Base-by-base conservation (phyloP, 805 yeast genomes). In the Dipodascopsis uninucleata region DNA sequence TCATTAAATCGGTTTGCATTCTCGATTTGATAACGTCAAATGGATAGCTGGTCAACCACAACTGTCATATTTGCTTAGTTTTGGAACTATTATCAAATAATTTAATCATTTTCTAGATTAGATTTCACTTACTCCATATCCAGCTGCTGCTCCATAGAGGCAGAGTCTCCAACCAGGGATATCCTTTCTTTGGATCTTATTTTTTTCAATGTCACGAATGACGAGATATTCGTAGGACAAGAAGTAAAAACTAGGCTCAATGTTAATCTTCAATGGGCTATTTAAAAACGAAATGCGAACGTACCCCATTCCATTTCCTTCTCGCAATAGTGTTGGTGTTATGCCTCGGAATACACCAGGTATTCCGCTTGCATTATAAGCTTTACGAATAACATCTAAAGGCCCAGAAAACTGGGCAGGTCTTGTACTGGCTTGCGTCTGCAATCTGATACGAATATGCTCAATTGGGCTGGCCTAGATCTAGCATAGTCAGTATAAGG, bases 131-230 rank as follows among this genome's bases (percentile, higher is more conserved):
- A 53, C 58, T 2, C 87, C 73, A 56, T 88, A 81, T 29, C 99
- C 99, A 1, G 96, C 88, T 24, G 81, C 68, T 4, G 95, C 97
- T 54, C 98, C 98, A 62, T 74, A 90, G 25, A 75, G 47, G 63
- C 97, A 93, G 53, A 90, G 73, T 58, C 82, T 82, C 85, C 85
- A 83, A 36, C 90, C 85, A 7, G 96, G 88, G 25, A 93, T 79
- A 28, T 88, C 87, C n/a, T 66, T 64, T 63, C 98, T 76, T 20
- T 66, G 55, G 8, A 76, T 58, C 5, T 69, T 61, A 41, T 74
- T 67, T 16, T 26, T 18, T 3, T 28, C 32, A 67, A 78, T 73
- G 52, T 84, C 88, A 33, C 72, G 69, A 44, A 82, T 79, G 39
- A 93, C 81, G 54, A 93, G 70, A 6, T 89, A 93, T 68, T 93